Base-by-base conservation (phyloP, 1,139 yeast genomes). In the Candida freyschussii region DNA sequence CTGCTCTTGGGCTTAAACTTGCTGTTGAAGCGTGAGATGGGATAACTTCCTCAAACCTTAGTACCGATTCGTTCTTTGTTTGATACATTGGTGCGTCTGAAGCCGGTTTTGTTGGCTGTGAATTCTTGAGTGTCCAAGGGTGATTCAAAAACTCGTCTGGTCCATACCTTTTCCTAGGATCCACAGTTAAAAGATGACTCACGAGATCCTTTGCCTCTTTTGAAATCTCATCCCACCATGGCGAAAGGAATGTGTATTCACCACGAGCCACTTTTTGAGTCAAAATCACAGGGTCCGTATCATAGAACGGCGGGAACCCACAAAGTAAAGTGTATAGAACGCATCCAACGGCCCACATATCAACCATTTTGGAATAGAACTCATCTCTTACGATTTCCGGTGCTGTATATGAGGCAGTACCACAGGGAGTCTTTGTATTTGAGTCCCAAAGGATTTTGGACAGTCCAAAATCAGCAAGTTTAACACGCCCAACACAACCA, bases 221-320 rank as follows among this genome's bases (percentile, higher is more conserved):
- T 36, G 86, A 75, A 27, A 89, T 81, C 49, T 89, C 96, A 59
- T 89, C 96, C 97, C 97, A 89, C 97, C 97, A 89, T 1, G 97
- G 97, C 32, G 78, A 67, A 37, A 89, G 62, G 54, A 87, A 89
- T 7, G 84, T 81, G 56, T 72, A 89, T 48, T 85, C 85, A 21
- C 96, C 96, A 33, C 69, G 68, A 11, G 93, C 75, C 21, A 89
- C 94, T 56, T 87, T 87, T 44, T 70, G 73, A 2, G 96, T 83
- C 42, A 89, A 61, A n/a, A 69, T 69, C 45, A 81, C 84, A 40
- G 84, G 79, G 48, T 80, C 77, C 44, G 87, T 95, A 55, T 89
- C 96, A 60, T 85, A 89, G 56, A 89, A 89, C 14, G 97, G 97
- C 3, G 97, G 97, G 62, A 89, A 89, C 5, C 97, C 97, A 62